Conservation (phyloP, 495 filamentous ascomycete species). For the Poronia punctata region DNA sequence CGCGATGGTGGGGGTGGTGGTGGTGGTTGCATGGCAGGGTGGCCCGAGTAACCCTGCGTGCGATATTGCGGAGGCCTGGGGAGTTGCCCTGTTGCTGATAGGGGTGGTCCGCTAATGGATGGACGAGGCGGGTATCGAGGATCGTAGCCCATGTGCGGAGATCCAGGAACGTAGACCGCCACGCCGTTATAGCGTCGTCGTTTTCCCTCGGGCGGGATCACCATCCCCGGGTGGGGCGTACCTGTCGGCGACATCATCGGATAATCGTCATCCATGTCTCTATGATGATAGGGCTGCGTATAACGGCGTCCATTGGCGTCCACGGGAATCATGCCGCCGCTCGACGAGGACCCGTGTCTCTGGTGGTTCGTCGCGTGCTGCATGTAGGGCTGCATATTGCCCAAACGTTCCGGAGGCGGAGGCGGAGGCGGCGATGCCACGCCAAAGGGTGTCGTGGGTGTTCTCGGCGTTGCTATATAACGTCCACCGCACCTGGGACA, state of each 20-base stretch:
- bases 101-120: conserved; percentile 14
- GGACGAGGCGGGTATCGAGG: conserved; percentile 15
- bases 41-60: background rate
- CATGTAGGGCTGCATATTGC: conserved; percentile 17
- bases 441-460: conserved; percentile 45
- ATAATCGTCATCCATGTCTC: conserved; percentile 37
- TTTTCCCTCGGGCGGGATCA: conserved; percentile 48
- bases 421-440: conserved; percentile 19
- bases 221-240: conserved; percentile 1
- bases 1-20: conserved; percentile 20
- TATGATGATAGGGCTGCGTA: conserved; percentile 20
- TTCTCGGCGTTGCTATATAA: conserved; percentile 51
- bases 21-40: conserved; percentile 22
- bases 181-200: conserved; percentile 45
- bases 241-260: conserved; percentile 26
- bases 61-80: conserved; percentile 20
- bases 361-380: conserved; percentile 25
- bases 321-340: conserved; percentile 9
- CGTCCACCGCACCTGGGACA: conserved; percentile 59
- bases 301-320: conserved; percentile 22
- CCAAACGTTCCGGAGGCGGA: conserved; percentile 3
- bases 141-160: conserved; percentile 22
- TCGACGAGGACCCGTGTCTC: conserved; percentile 20
- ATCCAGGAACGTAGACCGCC: conserved; percentile 18
- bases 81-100: conserved; percentile 15